Evolutionary conservation across 1,139 yeast genomes (phyloP).

Genomic region (Debaryomycetaceae sp.): DNA sequence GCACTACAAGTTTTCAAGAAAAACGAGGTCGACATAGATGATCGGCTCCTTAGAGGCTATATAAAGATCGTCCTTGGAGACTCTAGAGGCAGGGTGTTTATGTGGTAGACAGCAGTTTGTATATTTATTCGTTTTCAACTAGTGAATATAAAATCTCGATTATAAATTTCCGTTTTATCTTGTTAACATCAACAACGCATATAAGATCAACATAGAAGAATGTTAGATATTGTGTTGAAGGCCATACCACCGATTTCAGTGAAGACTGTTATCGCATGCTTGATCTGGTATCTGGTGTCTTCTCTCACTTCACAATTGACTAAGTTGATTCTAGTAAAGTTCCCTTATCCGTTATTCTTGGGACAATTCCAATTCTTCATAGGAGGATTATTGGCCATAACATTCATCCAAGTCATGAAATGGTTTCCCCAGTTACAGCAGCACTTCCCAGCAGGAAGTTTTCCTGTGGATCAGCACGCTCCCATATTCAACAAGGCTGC

Average conservation of each 20-base stretch:
- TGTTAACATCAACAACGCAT: background rate
- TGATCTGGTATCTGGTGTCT: slow-evolving; percentile 45
- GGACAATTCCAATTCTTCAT: slow-evolving; percentile 48
- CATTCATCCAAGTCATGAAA: slow-evolving; percentile 18
- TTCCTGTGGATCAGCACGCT: slow-evolving; percentile 19
- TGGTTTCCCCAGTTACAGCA: slow-evolving; percentile 16
- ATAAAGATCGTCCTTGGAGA: slow-evolving; percentile 36
- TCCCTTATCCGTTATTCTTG: slow-evolving; percentile 47
- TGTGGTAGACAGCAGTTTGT: slow-evolving; percentile 9
- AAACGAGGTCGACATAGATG: slow-evolving; percentile 34
- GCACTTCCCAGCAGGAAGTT: slow-evolving; percentile 30
- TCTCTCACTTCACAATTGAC: slow-evolving; percentile 49
- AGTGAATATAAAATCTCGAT: background rate
- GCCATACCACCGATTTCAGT: slow-evolving; percentile 29
- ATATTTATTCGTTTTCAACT: background rate
- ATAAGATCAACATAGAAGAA: background rate
- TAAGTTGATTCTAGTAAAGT: slow-evolving; percentile 37
- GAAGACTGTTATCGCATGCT: slow-evolving; percentile 29
- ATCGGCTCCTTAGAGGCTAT: slow-evolving; percentile 31
- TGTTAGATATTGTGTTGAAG: background rate
- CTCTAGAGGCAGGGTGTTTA: slow-evolving; percentile 35
- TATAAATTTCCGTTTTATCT: background rate
- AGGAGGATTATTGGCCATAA: slow-evolving; percentile 31
- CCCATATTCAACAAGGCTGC: slow-evolving; percentile 20
- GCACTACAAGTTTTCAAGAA: slow-evolving; percentile 27